Evolutionary conservation across 345 rosid species (phyloP).

Genomic region (Hevea brasiliensis): DNA sequence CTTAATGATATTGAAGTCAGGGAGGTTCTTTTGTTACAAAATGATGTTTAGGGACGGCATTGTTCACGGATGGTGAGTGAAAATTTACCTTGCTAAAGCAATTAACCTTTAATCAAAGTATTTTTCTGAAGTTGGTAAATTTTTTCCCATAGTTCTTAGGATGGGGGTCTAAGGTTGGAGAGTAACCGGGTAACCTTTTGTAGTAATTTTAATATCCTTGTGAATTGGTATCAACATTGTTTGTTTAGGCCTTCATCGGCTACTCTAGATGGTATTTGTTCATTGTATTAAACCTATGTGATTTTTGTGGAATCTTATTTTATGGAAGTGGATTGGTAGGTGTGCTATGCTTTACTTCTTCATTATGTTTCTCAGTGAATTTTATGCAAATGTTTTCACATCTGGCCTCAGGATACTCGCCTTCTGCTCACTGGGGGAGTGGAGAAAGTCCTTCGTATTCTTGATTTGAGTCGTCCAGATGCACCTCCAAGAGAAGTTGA

Average conservation of each 20-base stretch:
- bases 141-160: background rate
- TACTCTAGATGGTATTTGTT: background rate
- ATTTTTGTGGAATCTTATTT: background rate
- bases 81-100: background rate
- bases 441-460: conserved; percentile 77
- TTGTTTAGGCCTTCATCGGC: background rate
- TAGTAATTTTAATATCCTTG: background rate
- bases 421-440: conserved; percentile 75
- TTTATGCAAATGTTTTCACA: background rate
- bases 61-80: no score
- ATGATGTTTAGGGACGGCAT: no score
- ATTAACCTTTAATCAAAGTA: background rate
- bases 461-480: conserved; percentile 74
- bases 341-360: background rate
- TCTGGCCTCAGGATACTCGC: conserved; percentile 57
- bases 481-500: conserved; percentile 80
- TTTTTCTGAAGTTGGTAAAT: background rate
- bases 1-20: no score
- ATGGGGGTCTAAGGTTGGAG: background rate
- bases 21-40: no score
- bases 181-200: no score
- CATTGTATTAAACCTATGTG: background rate
- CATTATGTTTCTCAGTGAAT: background rate
- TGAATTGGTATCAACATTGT: background rate
- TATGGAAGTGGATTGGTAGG: background rate